phyloP scores from a whole-genome alignment of 495 filamentous ascomycete genomes.

The Parathielavia appendiculata region DNA sequence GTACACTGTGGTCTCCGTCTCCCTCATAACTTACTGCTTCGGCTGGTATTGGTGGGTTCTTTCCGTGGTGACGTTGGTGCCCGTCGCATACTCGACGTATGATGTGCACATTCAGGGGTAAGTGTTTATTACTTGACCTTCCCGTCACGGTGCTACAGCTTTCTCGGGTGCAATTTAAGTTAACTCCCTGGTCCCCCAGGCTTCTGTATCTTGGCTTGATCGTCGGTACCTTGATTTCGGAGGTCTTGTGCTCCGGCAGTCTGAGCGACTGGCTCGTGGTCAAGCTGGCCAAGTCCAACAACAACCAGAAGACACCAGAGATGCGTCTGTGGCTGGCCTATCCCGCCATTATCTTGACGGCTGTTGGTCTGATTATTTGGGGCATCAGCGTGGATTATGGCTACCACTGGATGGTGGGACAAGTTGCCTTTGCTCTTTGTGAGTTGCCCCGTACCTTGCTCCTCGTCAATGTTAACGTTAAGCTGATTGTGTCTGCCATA shows the following conservation, averaged over 20 bases:
- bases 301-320: slow-evolving; percentile 47
- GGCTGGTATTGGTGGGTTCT: slow-evolving; percentile 62
- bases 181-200: too few relatives aligned
- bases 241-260: slow-evolving; percentile 51
- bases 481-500: neutral
- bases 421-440: slow-evolving; percentile 53
- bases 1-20: slow-evolving; percentile 43
- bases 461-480: neutral
- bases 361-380: slow-evolving; percentile 49
- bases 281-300: slow-evolving; percentile 45
- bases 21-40: slow-evolving; percentile 51
- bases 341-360: slow-evolving; percentile 48
- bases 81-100: slow-evolving; percentile 51
- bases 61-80: slow-evolving; percentile 56
- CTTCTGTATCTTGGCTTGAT: slow-evolving; percentile 55
- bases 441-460: slow-evolving; percentile 8
- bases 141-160: neutral
- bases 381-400: slow-evolving; percentile 51
- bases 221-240: slow-evolving; percentile 51
- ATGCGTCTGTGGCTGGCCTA: slow-evolving; percentile 58
- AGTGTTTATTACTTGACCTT: neutral
- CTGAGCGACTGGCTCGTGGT: slow-evolving; percentile 50
- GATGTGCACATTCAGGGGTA: slow-evolving; percentile 51
- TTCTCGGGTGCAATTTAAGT: too few relatives aligned
- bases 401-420: slow-evolving; percentile 58